Conservation (phyloP, 768 basidiomycete species). For the Pisolithus microcarpus region DNA sequence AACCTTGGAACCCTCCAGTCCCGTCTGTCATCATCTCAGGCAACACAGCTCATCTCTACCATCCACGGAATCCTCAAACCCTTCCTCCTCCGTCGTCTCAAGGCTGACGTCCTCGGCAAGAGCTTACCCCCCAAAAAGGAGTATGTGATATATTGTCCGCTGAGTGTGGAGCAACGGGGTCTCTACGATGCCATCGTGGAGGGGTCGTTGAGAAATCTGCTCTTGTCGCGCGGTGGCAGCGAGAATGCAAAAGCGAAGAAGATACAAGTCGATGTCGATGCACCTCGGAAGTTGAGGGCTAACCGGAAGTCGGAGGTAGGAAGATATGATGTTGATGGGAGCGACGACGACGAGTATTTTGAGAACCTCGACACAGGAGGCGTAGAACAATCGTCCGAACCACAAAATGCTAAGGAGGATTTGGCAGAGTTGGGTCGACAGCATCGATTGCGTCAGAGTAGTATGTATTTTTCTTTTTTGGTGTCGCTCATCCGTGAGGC, state of each 20-base stretch:
- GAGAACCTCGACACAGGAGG: slow-evolving; percentile 48
- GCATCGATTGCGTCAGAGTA: slow-evolving; percentile 49
- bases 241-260: slow-evolving; percentile 18
- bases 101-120: slow-evolving; percentile 71
- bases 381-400: slow-evolving; percentile 21
- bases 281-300: slow-evolving; percentile 29
- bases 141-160: slow-evolving; percentile 88
- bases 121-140: slow-evolving; percentile 87
- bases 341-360: slow-evolving; percentile 60
- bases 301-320: slow-evolving; percentile 28
- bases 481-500: not conserved
- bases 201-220: slow-evolving; percentile 61
- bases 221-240: slow-evolving; percentile 32
- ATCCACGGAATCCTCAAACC: slow-evolving; percentile 92
- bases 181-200: slow-evolving; percentile 76
- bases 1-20: slow-evolving; percentile 60
- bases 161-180: slow-evolving; percentile 76
- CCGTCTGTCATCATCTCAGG: slow-evolving; percentile 49
- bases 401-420: slow-evolving; percentile 37
- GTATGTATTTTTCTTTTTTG: slow-evolving; percentile 34
- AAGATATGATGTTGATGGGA: slow-evolving; percentile 49
- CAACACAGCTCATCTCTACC: slow-evolving; percentile 61
- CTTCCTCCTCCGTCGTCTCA: slow-evolving; percentile 87
- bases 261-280: slow-evolving; percentile 25
- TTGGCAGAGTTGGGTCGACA: slow-evolving; percentile 50